These are phyloP conservation scores for Gaillardinia entomophila DNA, from an alignment of 805 yeast species.

Conservation along the genomic window DNA sequence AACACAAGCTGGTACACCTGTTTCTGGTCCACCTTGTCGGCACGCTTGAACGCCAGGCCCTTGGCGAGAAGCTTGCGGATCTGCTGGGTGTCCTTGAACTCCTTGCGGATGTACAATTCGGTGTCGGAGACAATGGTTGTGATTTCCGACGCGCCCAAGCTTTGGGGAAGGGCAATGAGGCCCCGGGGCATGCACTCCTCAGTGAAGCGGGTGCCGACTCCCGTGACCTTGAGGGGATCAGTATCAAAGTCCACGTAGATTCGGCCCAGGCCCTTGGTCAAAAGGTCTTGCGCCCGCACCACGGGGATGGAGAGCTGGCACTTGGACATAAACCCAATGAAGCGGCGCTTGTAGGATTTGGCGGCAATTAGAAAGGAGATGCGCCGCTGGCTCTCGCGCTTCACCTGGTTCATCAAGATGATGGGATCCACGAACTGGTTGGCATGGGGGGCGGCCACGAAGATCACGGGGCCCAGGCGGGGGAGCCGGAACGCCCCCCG, in stretches of 20 bases:
- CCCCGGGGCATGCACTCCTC: constrained; percentile 60
- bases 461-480: constrained; percentile 73
- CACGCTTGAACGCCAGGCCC: constrained; percentile 63
- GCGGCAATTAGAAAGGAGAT: constrained; percentile 84
- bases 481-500: constrained; percentile 78
- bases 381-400: constrained; percentile 58
- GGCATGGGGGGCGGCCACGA: constrained; percentile 98
- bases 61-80: constrained; percentile 37
- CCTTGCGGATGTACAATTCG: constrained; percentile 61
- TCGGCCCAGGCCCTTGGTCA: constrained; percentile 61
- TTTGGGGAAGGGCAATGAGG: constrained; percentile 68
- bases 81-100: constrained; percentile 51
- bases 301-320: constrained; percentile 86
- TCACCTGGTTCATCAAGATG: constrained; percentile 76
- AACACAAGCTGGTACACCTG: constrained; percentile 80
- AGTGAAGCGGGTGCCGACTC: constrained; percentile 63
- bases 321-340: constrained; percentile 73
- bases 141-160: constrained; percentile 72
- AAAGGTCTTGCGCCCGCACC: constrained; percentile 83
- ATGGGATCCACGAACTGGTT: constrained; percentile 84
- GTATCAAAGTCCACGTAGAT: constrained; percentile 48
- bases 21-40: constrained; percentile 81
- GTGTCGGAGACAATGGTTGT: constrained; percentile 65
- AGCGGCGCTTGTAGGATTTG: constrained; percentile 54
- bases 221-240: constrained; percentile 53